phyloP scores from a whole-genome alignment of 164 flowering plant genomes.

The Piper betle region DNA sequence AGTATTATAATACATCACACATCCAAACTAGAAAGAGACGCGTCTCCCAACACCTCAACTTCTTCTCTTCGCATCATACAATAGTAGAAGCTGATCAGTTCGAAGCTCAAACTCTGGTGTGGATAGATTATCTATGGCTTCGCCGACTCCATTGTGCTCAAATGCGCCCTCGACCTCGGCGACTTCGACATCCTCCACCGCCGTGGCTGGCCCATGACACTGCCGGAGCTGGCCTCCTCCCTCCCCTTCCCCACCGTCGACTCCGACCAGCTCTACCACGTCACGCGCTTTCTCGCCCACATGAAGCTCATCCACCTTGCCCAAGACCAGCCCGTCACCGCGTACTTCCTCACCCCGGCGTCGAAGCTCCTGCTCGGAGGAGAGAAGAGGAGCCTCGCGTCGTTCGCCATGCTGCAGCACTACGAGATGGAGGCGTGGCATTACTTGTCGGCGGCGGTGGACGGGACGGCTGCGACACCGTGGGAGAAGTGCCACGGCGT shows the following conservation, averaged over 20 bases:
- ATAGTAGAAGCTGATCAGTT: too few relatives aligned
- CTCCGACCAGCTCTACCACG: slow-evolving; percentile 20
- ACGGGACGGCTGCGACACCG: slow-evolving; percentile 13
- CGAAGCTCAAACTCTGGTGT: slow-evolving; percentile 4
- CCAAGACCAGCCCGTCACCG: neutral
- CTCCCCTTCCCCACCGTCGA: slow-evolving; percentile 15
- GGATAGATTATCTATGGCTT: slow-evolving; percentile 22
- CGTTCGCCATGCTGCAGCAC: slow-evolving; percentile 2
- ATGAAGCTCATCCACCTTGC: slow-evolving; percentile 17
- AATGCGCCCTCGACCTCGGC: slow-evolving; percentile 36
- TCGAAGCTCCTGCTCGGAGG: slow-evolving; percentile 1
- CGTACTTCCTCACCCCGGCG: slow-evolving; percentile 1
- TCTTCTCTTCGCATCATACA: too few relatives aligned
- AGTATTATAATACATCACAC: too few relatives aligned
- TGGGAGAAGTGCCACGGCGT: slow-evolving; percentile 25
- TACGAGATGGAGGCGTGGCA: slow-evolving; percentile 7
- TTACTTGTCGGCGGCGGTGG: neutral
- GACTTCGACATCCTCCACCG: slow-evolving; percentile 33
- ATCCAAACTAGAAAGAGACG: too few relatives aligned
- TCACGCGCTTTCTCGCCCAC: slow-evolving; percentile 36
- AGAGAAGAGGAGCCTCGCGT: slow-evolving; percentile 5
- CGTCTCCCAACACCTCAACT: too few relatives aligned
- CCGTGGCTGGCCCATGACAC: slow-evolving; percentile 21
- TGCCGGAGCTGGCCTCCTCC: slow-evolving; percentile 16
- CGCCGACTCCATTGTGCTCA: slow-evolving; percentile 31